phyloP scores from a whole-genome alignment of 148 eudicot genomes.

The Vaccinium vitisidaea region DNA sequence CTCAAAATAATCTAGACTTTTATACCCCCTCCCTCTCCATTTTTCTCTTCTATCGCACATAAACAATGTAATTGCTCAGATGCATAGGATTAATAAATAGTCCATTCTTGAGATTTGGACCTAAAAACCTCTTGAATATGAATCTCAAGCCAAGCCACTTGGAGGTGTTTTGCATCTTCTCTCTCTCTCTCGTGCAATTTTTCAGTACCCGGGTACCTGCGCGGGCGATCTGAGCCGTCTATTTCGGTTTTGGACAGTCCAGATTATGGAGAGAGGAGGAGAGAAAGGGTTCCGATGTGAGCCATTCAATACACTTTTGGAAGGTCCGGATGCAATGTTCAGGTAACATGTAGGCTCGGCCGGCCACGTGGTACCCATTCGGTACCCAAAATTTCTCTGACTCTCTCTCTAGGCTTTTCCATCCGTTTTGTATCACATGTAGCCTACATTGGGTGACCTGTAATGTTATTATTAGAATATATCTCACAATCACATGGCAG shows the following conservation, averaged over 20 bases:
- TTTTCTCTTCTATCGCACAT: not conserved
- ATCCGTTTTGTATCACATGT: not conserved
- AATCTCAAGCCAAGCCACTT: not conserved
- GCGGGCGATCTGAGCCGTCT: too few relatives aligned
- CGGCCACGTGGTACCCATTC: too few relatives aligned
- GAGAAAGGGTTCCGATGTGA: too few relatives aligned
- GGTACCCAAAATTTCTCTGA: not conserved
- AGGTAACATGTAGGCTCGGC: too few relatives aligned
- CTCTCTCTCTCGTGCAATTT: not conserved
- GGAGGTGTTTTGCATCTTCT: not conserved
- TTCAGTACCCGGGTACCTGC: too few relatives aligned
- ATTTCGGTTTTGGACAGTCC: too few relatives aligned
- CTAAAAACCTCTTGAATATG: not conserved
- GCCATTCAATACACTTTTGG: too few relatives aligned
- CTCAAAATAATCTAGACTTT: not conserved
- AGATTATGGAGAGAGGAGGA: too few relatives aligned
- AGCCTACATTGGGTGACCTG: not conserved
- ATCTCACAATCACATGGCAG: not conserved
- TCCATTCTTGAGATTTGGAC: constrained; percentile 2
- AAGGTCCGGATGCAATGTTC: too few relatives aligned
- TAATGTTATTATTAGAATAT: not conserved
- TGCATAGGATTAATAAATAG: not conserved
- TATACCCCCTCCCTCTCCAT: not conserved
- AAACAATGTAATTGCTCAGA: not conserved
- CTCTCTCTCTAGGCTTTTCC: not conserved